A percentile compares a stretch with the other conserved stretches of the same genome.
These are phyloP conservation scores for Linum lewisii DNA, from an alignment of 345 rosid genomes.

Conservation along the genomic window DNA sequence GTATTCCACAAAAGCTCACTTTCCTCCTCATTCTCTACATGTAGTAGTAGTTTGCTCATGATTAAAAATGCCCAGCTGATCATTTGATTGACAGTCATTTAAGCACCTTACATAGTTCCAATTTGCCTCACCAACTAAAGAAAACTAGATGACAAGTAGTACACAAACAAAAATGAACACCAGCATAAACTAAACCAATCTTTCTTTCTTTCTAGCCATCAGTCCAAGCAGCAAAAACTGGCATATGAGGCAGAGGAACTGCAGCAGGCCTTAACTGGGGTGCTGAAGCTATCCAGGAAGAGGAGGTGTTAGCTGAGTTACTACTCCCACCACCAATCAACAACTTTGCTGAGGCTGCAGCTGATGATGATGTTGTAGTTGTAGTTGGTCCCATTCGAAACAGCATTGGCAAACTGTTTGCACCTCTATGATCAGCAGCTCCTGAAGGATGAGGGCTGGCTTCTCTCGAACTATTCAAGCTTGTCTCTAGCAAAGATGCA, in stretches of 20 bases:
- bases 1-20: no score
- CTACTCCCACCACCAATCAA: constrained; percentile 13
- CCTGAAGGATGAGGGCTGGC: constrained; percentile 26
- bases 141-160: not conserved
- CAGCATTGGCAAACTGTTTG: constrained; percentile 33
- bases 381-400: constrained; percentile 44
- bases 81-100: no score
- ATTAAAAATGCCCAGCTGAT: no score
- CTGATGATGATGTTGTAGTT: constrained; percentile 32
- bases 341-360: constrained; percentile 19
- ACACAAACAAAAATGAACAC: constrained; percentile 1
- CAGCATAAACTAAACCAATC: constrained; percentile 8
- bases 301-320: constrained; percentile 21
- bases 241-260: constrained; percentile 49
- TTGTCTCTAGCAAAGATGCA: constrained; percentile 44
- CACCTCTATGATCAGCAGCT: constrained; percentile 24
- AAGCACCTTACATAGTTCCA: not conserved
- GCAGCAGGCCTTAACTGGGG: constrained; percentile 40
- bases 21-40: no score
- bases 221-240: constrained; percentile 80
- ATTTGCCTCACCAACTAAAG: constrained; percentile 10
- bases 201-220: constrained; percentile 35
- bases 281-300: constrained; percentile 47
- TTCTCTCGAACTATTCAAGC: constrained; percentile 50
- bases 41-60: no score